phyloP scores from a whole-genome alignment of 2,329 filamentous ascomycete genomes.

The Aspergillus jensenii region DNA sequence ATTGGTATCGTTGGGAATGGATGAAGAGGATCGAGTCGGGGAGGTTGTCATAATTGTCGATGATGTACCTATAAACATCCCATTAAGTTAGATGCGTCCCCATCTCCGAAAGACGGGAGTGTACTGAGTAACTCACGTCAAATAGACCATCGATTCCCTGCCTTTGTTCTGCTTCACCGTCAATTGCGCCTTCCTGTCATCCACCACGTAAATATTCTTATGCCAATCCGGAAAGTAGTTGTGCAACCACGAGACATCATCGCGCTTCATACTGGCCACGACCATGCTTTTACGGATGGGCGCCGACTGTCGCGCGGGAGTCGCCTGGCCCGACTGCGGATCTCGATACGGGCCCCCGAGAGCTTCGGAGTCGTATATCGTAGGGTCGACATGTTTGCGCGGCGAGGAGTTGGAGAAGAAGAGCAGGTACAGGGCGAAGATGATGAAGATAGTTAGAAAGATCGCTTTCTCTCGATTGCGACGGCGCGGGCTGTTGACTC shows the following conservation, averaged over 20 bases:
- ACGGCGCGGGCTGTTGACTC: slow-evolving; percentile 34
- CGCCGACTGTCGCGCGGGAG: slow-evolving; percentile 17
- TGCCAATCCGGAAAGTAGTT: slow-evolving; percentile 48
- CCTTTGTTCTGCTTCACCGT: slow-evolving; percentile 50
- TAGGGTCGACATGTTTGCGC: slow-evolving; percentile 7
- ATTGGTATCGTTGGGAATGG: slow-evolving; percentile 42
- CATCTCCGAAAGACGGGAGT: background rate
- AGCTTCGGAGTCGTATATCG: slow-evolving; percentile 11
- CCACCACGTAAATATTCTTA: slow-evolving; percentile 56
- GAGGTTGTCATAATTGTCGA: slow-evolving; percentile 43
- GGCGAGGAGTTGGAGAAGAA: slow-evolving; percentile 28
- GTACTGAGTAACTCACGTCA: slow-evolving; percentile 35
- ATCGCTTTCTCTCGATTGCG: slow-evolving; percentile 36
- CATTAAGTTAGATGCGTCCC: background rate
- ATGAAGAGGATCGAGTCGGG: slow-evolving; percentile 44
- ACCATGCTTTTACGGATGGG: slow-evolving; percentile 34
- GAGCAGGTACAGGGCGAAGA: slow-evolving; percentile 33
- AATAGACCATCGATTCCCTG: slow-evolving; percentile 45
- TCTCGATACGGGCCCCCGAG: slow-evolving; percentile 15
- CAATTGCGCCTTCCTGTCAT: slow-evolving; percentile 49
- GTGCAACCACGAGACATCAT: slow-evolving; percentile 42
- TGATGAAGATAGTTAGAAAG: slow-evolving; percentile 32
- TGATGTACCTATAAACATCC: slow-evolving; percentile 37
- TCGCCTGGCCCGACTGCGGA: slow-evolving; percentile 18
- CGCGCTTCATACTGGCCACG: slow-evolving; percentile 40